Base-by-base conservation (phyloP, 306 rosid species). In the Prunus campanulata region DNA sequence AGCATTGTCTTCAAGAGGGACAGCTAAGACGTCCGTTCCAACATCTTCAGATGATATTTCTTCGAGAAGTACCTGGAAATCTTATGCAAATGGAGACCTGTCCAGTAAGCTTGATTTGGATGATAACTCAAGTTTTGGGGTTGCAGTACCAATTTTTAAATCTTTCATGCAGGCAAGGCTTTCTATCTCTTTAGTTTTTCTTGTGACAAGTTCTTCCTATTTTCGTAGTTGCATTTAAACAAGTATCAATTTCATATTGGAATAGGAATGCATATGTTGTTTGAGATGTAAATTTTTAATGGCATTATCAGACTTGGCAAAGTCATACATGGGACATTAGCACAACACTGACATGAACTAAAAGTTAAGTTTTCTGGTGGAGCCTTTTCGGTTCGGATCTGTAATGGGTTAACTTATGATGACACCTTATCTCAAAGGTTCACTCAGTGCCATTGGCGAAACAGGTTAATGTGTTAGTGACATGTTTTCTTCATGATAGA, bases 121-220 rank as follows among this genome's bases (percentile, higher is more conserved):
- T 65, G 93, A 92, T 80, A 89, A 80, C 85, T 87, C 96, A 16
- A 89, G 92, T 85, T 90, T 92, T 12, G 93, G 97, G 70, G 96
- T 88, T 48, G 99, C 99, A 50, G 89, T 96, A 79, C 99, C 99
- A 61, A 86, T 95, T 74, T 79, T 95, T 74, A 95, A 95, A 82
- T 92, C 99, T 74, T 92, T 95, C 77, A 89, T 95, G 93, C 96
- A 92, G 86, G 99, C 91, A 85, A 88, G 79, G 67, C 29, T 46
- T 48, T 78, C 71, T 64, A 64, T 76, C 62, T 63, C 56, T 27
- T 52, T 51, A 55, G 77, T 68, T 82, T 68, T 48, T 44, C 44
- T 70, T 57, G 49, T 39, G 11, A 24, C 50, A 42, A 8, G 3
- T 48, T 70, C n/a, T 59, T 52, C 71, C 16, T 60, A 30, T 68